Percentiles rank a stretch among this genome's conserved stretches.
phyloP scores from a whole-genome alignment of 495 filamentous ascomycete species.

The Aspergillus indologenus region DNA sequence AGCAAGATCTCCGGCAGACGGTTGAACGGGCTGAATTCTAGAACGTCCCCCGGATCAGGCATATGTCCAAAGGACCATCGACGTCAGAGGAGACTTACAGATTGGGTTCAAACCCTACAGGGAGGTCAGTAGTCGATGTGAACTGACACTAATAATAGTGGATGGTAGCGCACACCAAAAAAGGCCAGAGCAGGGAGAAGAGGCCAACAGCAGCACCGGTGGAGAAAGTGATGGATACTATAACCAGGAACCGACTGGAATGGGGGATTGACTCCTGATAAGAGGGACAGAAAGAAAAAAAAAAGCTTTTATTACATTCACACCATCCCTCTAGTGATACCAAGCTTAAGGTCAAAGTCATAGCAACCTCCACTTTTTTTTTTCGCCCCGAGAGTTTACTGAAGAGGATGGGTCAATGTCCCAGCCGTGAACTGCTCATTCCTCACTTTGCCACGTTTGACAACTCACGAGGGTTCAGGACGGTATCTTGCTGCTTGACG shows the following conservation, averaged over 20 bases:
- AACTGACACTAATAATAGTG: neutral
- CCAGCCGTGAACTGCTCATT: neutral
- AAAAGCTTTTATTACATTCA: neutral
- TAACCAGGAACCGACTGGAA: neutral
- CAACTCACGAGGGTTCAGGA: constrained; percentile 12
- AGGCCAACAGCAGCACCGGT: neutral
- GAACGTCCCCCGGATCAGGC: constrained; percentile 1
- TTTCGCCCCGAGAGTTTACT: neutral
- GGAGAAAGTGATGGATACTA: neutral
- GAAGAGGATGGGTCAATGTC: neutral
- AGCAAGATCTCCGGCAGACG: neutral
- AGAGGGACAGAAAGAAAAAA: neutral
- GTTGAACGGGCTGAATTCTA: neutral
- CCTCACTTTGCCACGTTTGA: constrained; percentile 21
- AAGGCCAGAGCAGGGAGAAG: neutral
- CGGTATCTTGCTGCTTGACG: constrained; percentile 5
- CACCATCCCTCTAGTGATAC: neutral
- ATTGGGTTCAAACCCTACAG: neutral
- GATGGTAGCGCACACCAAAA: neutral
- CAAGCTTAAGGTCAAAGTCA: neutral
- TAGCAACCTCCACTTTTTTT: neutral
- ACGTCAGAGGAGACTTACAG: constrained; percentile 1
- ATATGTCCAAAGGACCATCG: neutral
- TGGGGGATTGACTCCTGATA: neutral
- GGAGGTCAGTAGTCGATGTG: neutral